These are phyloP conservation scores for Globisporangium acanthophoron DNA, from an alignment of 352 stramenopile genomes.

Conservation along the genomic window DNA sequence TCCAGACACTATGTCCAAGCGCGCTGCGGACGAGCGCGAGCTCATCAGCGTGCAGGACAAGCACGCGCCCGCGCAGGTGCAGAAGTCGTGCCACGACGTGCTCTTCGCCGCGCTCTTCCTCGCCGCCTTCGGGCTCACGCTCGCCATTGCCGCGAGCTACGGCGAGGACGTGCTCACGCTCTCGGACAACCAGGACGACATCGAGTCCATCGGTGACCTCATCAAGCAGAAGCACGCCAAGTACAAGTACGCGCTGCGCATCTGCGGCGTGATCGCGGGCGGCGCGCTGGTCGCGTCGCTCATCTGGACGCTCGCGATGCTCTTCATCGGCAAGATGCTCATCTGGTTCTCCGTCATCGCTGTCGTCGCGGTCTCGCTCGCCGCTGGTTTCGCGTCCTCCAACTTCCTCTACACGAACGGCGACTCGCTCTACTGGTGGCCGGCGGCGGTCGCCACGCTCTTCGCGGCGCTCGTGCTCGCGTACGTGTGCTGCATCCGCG, in stretches of 20 bases:
- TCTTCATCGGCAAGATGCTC: slow-evolving; percentile 50
- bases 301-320: slow-evolving; percentile 49
- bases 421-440: slow-evolving; percentile 46
- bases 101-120: slow-evolving; percentile 23
- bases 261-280: slow-evolving; percentile 38
- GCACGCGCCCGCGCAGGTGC: slow-evolving; percentile 18
- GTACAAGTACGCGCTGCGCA: slow-evolving; percentile 50
- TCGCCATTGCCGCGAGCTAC: slow-evolving; percentile 21
- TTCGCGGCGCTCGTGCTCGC: slow-evolving; percentile 39
- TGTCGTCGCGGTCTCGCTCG: slow-evolving; percentile 36
- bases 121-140: slow-evolving; percentile 17
- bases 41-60: slow-evolving; percentile 7
- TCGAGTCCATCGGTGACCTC: slow-evolving; percentile 8
- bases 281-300: slow-evolving; percentile 31
- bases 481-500: slow-evolving; percentile 53
- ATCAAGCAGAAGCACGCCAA: slow-evolving; percentile 46
- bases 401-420: slow-evolving; percentile 35
- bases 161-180: slow-evolving; percentile 21
- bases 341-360: slow-evolving; percentile 51
- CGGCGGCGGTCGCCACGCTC: slow-evolving; percentile 28
- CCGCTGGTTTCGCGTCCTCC: slow-evolving; percentile 26
- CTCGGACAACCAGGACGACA: slow-evolving; percentile 8
- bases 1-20: slow-evolving; percentile 1
- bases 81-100: slow-evolving; percentile 20
- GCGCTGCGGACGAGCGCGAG: slow-evolving; percentile 2